A percentile compares a stretch with the other conserved stretches of the same genome.
Evolutionary conservation across 345 rosid species (phyloP).

Genomic region (Ailanthus altissimus): DNA sequence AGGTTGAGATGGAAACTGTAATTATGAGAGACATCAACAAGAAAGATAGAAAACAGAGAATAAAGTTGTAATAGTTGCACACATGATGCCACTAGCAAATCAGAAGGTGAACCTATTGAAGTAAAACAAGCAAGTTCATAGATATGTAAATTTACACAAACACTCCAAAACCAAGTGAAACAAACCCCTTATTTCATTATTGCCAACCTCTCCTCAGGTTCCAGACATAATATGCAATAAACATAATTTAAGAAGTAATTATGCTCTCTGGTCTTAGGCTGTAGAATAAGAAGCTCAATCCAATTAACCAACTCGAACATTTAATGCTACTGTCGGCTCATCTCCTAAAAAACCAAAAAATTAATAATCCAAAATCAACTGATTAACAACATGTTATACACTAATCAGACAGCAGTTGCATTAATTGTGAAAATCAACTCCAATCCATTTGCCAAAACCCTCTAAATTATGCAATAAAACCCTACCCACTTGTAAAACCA

Average conservation of each 20-base stretch:
- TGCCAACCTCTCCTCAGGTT: background rate
- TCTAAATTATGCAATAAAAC: conserved; percentile 1
- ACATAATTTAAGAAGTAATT: background rate
- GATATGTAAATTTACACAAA: background rate
- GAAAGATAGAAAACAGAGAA: conserved; percentile 5
- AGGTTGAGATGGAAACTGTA: background rate
- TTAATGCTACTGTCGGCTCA: conserved; percentile 21
- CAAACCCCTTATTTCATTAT: background rate
- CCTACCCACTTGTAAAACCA: background rate
- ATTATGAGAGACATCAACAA: background rate
- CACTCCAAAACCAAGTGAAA: conserved; percentile 1
- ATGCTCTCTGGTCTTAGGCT: background rate
- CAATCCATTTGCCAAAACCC: conserved; percentile 15
- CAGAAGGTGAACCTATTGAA: background rate
- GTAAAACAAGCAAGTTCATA: background rate
- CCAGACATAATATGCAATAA: background rate
- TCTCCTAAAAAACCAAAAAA: background rate
- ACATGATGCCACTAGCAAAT: background rate
- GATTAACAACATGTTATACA: conserved; percentile 8
- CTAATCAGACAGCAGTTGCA: conserved; percentile 19
- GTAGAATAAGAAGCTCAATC: conserved; percentile 5
- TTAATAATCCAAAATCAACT: conserved; percentile 14
- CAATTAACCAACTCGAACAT: conserved; percentile 19
- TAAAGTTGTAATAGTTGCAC: background rate
- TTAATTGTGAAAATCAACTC: conserved; percentile 31